Percentiles rank a stretch among this genome's conserved stretches.
phyloP scores from a whole-genome alignment of 164 flowering plant genomes.

The Stephania cephalantha region DNA sequence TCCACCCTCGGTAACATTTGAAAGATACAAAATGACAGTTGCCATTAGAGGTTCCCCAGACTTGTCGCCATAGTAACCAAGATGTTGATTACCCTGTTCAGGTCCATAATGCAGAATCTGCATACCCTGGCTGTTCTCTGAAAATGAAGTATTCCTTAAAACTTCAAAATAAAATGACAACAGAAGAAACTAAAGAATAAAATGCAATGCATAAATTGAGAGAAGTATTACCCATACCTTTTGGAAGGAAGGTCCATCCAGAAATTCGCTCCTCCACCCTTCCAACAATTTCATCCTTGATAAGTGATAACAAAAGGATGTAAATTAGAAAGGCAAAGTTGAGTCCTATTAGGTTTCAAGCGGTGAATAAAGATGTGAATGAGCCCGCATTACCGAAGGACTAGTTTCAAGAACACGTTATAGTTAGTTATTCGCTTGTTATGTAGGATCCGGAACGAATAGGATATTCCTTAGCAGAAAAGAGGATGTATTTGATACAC shows the following conservation, averaged over 20 bases:
- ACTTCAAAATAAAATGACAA: not conserved
- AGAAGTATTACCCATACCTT: constrained; percentile 34
- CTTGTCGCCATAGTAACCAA: constrained; percentile 36
- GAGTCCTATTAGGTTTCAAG: not conserved
- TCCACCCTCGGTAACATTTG: constrained; percentile 66
- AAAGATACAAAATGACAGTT: constrained; percentile 63
- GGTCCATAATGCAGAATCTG: constrained; percentile 40
- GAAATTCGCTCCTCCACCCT: constrained; percentile 73
- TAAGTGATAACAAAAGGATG: constrained; percentile 19
- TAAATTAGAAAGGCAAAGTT: not conserved
- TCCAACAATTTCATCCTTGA: constrained; percentile 51
- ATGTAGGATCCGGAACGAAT: not conserved
- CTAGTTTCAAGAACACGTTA: not conserved
- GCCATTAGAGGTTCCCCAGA: constrained; percentile 46
- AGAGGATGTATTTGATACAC: not conserved
- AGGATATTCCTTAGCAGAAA: not conserved
- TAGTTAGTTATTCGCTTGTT: not conserved
- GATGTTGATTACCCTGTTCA: constrained; percentile 33
- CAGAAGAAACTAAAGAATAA: not conserved
- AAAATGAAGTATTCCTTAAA: constrained; percentile 3
- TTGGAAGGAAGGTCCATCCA: constrained; percentile 85
- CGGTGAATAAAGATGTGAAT: not conserved
- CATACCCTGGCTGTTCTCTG: constrained; percentile 55
- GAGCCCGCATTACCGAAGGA: not conserved
- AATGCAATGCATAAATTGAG: constrained; percentile 1